Evolutionary conservation across 225 moss, liverwort and hornwort species (phyloP), one percentile per base, ranked within the genome.

Genomic region (Asterella californica): DNA sequence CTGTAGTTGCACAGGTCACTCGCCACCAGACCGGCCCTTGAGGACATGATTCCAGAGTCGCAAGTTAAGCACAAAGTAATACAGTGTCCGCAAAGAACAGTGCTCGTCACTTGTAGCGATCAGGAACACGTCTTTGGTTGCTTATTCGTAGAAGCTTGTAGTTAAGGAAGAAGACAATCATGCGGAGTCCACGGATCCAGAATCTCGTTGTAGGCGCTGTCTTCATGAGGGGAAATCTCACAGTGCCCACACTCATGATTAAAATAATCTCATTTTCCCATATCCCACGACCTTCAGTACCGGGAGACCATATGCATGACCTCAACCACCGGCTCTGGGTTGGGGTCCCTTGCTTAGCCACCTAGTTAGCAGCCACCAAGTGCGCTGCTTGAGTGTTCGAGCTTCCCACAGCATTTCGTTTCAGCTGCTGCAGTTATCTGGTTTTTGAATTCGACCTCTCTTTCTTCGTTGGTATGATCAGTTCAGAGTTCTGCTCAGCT

Each of bases 1-100:
- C 37, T 70, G 69, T 70, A 45, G 69, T 70, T 22, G 69, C 69
- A 70, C 69, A 70, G 42, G 69, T 42, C 42, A 70, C 38, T 70
- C 19, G 42, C 38, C 42, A 25, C 17, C 38, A 45, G 65, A 25
- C 38, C 69, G 69, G 19, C 0, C 24, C 69, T 38, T 45, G 69
- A 22, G 69, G 69, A 70, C 69, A 70, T 38, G 69, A 45, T 70
- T 42, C 69, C 15, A 30, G 11, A 45, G 37, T 38, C 38, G 65
- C 32, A 33, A 65, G 33, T 32, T 42, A 19, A 45, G 21, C 37
- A 19, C 36, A 68, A 68, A 68, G 19, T 3, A 21, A 34, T 68
- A 34, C 38, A 68, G 38, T 68, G 42, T 22, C 18, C 69, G 69
- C 69, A 37, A 6, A 42, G 9, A 70, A 70, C 42, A 70, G 42